phyloP scores from a whole-genome alignment of 2,329 filamentous ascomycete species.

The Monilinia aucupariae region DNA sequence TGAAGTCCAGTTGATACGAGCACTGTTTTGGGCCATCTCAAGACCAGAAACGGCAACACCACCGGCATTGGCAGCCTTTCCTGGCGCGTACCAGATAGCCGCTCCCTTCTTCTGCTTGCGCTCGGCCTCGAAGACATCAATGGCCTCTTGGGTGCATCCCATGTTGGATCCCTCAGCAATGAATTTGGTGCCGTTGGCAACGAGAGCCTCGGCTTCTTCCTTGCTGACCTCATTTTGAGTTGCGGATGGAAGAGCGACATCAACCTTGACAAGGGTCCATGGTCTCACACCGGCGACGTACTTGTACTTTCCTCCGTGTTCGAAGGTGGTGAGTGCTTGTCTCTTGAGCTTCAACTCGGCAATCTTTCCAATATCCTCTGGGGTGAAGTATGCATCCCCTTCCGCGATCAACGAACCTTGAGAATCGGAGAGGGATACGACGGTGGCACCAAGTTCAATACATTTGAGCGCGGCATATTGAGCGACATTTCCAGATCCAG shows the following conservation, averaged over 20 bases:
- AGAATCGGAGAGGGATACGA: conserved; percentile 91
- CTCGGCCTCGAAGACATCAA: conserved; percentile 82
- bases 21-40: conserved; percentile 98
- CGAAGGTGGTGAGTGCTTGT: conserved; percentile 71
- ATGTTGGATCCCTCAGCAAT: conserved; percentile 98
- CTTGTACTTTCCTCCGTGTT: conserved; percentile 63
- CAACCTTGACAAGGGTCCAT: conserved; percentile 86
- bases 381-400: conserved; percentile 65
- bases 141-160: conserved; percentile 94
- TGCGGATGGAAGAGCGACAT: conserved; percentile 85
- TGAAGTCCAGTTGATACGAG: conserved; percentile 75
- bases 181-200: conserved; percentile 71
- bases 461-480: conserved; percentile 96
- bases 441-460: conserved; percentile 89
- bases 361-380: conserved; percentile 73
- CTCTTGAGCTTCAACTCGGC: conserved; percentile 82
- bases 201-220: conserved; percentile 80
- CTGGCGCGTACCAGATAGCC: conserved; percentile 92
- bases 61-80: conserved; percentile 95
- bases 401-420: conserved; percentile 76
- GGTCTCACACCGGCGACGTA: conserved; percentile 85
- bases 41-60: conserved; percentile 95
- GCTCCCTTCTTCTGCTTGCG: conserved; percentile 62
- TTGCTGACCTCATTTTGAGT: conserved; percentile 97
- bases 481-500: conserved; percentile 94